phyloP scores from a whole-genome alignment of 2,329 filamentous ascomycete species.

The Penicillium sp. region DNA sequence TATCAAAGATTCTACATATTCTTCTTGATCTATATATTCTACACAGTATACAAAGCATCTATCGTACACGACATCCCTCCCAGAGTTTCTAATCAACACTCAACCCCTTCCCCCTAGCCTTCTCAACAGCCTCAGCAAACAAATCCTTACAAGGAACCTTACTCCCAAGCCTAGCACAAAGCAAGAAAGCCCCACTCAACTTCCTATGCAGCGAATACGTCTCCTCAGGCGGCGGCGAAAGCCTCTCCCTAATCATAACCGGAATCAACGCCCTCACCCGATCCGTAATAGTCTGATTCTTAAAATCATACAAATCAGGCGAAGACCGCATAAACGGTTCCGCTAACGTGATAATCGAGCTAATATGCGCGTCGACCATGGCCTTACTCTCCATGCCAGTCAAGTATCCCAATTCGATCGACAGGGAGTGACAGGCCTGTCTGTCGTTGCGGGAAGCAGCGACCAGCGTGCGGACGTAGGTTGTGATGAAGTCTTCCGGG shows the following conservation, averaged over 20 bases:
- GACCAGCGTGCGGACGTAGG: slow-evolving; percentile 74
- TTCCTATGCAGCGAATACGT: slow-evolving; percentile 95
- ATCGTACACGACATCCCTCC: not conserved
- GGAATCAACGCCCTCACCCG: slow-evolving; percentile 84
- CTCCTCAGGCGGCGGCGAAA: slow-evolving; percentile 92
- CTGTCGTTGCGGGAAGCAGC: slow-evolving; percentile 72
- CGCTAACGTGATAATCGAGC: slow-evolving; percentile 81
- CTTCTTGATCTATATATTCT: not conserved
- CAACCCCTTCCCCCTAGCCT: slow-evolving; percentile 26
- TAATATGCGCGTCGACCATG: slow-evolving; percentile 90
- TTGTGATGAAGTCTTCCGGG: slow-evolving; percentile 70
- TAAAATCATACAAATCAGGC: slow-evolving; percentile 85
- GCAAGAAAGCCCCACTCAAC: slow-evolving; percentile 86
- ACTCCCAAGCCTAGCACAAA: slow-evolving; percentile 83
- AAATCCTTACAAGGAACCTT: slow-evolving; percentile 74
- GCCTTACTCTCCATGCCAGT: slow-evolving; percentile 79
- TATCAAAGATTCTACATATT: not conserved
- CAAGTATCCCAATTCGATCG: slow-evolving; percentile 78
- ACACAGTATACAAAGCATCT: not conserved
- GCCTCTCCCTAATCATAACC: slow-evolving; percentile 82
- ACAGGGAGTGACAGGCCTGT: slow-evolving; percentile 61
- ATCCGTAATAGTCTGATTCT: slow-evolving; percentile 92
- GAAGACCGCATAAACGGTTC: slow-evolving; percentile 79
- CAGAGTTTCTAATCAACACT: not conserved
- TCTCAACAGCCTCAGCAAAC: slow-evolving; percentile 52